Evolutionary conservation across 2,329 filamentous ascomycete species (phyloP), one percentile per base, ranked within the genome.

Genomic region (Calonectria ilicicola): DNA sequence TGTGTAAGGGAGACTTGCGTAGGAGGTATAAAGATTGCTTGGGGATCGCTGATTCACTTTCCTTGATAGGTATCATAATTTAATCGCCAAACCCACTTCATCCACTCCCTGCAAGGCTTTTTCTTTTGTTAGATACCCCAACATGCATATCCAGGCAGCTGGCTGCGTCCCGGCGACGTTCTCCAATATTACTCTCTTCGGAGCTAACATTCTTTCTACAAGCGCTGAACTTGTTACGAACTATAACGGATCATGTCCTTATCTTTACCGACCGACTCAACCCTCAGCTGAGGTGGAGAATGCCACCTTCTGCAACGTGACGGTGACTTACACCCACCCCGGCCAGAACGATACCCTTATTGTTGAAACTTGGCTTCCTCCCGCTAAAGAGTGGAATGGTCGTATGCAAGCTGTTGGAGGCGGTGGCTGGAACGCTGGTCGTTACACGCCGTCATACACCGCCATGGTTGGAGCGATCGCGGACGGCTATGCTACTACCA

Each of bases 391-490:
- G 15, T 60, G 53, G 53, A 60, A 60, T 60, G 38, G 53, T 3
- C 53, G 53, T 8, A 23, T 60, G n/a, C 53, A 60, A 19, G 53
- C 53, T 40, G 35, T 60, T 7, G 53, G 53, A 2, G 53, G 53
- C 6, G 53, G 53, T 60, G 53, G 53, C n/a, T 60, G 53, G 53
- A 60, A 60, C n/a, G 53, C 53, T 38, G 53, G 53, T 38, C 53
- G 53, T 38, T 60, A 60, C 53, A 23, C 23, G 32, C 53, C 53
- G 9, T 60, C 53, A 38, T 60, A 60, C 14, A 60, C 53, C 26
- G 53, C 53, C 53, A 60, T 60, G 53, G 35, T 60, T 60, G 53
- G 53, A 23, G 53, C 53, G 32, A 60, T 60, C 32, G 53, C 53
- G 6, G 53, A 60, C 26, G 53, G 53, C 3, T 60, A 60, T 35